phyloP scores from a whole-genome alignment of 306 rosid genomes.

The Rosa chinensis region DNA sequence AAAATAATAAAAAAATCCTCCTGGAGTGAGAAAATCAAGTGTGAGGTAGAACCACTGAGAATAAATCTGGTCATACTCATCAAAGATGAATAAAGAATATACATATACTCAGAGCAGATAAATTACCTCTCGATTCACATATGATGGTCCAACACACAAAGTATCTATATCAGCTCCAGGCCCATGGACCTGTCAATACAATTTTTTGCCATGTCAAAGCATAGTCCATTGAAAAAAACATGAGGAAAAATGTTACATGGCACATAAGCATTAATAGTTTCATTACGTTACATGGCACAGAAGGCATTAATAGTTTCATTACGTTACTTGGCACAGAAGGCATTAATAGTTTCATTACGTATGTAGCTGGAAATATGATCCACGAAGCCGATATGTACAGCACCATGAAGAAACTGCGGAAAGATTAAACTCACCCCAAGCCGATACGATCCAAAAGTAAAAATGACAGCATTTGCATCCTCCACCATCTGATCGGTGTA shows the following conservation, averaged over 20 bases:
- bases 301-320: neutral
- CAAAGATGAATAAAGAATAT: slow-evolving; percentile 24
- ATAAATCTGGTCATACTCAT: neutral
- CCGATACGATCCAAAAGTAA: slow-evolving; percentile 88
- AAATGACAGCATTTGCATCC: slow-evolving; percentile 87
- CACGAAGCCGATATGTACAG: neutral
- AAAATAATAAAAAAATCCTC: slow-evolving; percentile 82
- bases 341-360: neutral
- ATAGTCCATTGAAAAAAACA: no score
- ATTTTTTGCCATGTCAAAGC: neutral
- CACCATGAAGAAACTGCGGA: neutral
- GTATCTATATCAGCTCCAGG: slow-evolving; percentile 89
- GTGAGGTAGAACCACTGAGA: slow-evolving; percentile 21
- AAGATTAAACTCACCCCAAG: slow-evolving; percentile 67
- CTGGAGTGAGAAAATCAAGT: slow-evolving; percentile 43
- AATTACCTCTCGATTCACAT: slow-evolving; percentile 80
- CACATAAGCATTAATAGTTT: neutral
- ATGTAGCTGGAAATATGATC: neutral
- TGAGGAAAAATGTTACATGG: neutral
- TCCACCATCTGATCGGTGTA: slow-evolving; percentile 96
- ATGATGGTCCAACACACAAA: slow-evolving; percentile 87
- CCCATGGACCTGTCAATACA: slow-evolving; percentile 76
- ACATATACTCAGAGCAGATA: neutral
- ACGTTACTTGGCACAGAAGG: neutral
- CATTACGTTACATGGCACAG: no score